Conservation (phyloP, 2,329 filamentous ascomycete species). For the Nothopassalora personata region DNA sequence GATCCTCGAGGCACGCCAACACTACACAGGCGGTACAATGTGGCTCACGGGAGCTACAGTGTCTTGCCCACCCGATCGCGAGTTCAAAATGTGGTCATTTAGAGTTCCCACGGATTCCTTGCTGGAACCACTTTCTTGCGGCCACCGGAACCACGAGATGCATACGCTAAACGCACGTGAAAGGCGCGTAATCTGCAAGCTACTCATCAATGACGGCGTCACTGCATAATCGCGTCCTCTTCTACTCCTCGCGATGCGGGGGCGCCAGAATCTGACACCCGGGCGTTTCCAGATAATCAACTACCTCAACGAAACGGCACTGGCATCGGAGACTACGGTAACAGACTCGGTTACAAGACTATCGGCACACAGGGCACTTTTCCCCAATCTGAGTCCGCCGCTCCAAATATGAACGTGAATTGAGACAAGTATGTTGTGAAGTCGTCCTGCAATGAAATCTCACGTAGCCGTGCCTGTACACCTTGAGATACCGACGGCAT, state of each 20-base stretch:
- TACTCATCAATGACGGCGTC: background rate
- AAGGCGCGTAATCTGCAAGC: background rate
- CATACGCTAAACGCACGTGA: background rate
- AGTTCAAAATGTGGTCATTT: background rate
- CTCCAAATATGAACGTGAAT: no score
- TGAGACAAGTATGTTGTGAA: background rate
- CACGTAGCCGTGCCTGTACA: constrained; percentile 42
- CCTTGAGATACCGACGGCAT: constrained; percentile 61
- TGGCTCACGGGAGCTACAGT: background rate
- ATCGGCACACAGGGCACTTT: no score
- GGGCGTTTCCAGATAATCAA: background rate
- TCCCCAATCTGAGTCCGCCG: no score
- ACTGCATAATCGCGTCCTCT: background rate
- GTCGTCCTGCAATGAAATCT: background rate
- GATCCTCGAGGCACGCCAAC: background rate
- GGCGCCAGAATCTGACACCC: background rate
- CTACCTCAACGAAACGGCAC: no score
- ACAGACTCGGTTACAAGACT: no score
- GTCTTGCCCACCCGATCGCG: background rate
- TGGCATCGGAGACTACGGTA: no score
- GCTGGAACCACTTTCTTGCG: background rate
- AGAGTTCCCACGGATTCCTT: background rate
- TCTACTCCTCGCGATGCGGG: background rate
- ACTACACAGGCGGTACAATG: background rate
- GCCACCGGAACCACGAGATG: background rate